Percentiles rank a stretch among this genome's conserved stretches.
These are phyloP conservation scores for Mucor lusitanicus DNA, from an alignment of 371 early-diverging fungal genomes.

Conservation along the genomic window DNA sequence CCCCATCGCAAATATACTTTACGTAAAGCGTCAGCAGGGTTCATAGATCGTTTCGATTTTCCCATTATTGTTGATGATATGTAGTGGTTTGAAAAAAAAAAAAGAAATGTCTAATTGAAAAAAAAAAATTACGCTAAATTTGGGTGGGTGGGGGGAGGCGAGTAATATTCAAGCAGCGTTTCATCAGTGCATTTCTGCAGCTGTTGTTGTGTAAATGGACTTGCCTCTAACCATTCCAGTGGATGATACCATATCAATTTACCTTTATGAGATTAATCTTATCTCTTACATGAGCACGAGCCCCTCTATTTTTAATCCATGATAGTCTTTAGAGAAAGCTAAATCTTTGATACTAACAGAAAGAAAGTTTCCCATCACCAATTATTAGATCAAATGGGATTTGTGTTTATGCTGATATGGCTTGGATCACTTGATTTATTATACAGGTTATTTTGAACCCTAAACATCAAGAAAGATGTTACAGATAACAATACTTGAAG, in stretches of 20 bases:
- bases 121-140: neutral
- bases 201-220: neutral
- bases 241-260: neutral
- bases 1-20: conserved; percentile 7
- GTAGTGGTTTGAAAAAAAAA: neutral
- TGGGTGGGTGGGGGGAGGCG: neutral
- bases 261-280: neutral
- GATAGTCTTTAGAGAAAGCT: too few species aligned
- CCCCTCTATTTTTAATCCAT: too few species aligned
- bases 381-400: too few species aligned
- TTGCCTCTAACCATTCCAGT: neutral
- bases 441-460: too few species aligned
- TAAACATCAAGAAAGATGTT: too few species aligned
- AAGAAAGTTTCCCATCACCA: too few species aligned
- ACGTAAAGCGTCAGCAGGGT: conserved; percentile 56
- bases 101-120: neutral
- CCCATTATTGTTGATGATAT: conserved; percentile 27
- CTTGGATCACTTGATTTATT: too few species aligned
- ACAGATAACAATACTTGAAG: too few species aligned
- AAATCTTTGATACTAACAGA: neutral
- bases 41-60: conserved; percentile 49
- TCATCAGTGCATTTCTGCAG: neutral
- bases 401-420: too few species aligned
- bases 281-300: neutral
- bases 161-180: neutral